These are phyloP conservation scores for Ziziphus jujuba DNA, from an alignment of 306 rosid species.

Conservation along the genomic window DNA sequence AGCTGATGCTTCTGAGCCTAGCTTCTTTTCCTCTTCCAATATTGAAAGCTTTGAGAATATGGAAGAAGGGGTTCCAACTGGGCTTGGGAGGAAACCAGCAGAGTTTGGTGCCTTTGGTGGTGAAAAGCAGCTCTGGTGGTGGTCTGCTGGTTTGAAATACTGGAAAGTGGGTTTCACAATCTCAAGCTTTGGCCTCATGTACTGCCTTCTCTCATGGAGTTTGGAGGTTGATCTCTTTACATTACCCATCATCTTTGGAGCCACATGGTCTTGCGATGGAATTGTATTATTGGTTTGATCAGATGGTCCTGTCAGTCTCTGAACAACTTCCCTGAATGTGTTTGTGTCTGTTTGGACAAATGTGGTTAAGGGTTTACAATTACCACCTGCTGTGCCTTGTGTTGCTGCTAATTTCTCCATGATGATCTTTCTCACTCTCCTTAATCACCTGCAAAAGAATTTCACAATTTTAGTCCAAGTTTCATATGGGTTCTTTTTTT, in stretches of 20 bases:
- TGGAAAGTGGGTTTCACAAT: constrained; percentile 58
- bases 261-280: constrained; percentile 22
- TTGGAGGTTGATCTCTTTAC: constrained; percentile 29
- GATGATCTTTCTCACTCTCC: constrained; percentile 5
- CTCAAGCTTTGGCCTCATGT: constrained; percentile 75
- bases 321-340: constrained; percentile 76
- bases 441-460: not conserved
- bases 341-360: constrained; percentile 70
- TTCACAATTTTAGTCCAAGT: constrained; percentile 1
- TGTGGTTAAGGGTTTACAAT: constrained; percentile 63
- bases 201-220: constrained; percentile 80
- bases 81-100: constrained; percentile 39
- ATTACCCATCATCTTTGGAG: constrained; percentile 18
- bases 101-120: constrained; percentile 42
- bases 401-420: constrained; percentile 47
- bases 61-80: constrained; percentile 58
- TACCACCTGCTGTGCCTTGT: constrained; percentile 33
- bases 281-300: constrained; percentile 22
- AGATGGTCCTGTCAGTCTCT: constrained; percentile 69
- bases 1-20: constrained; percentile 6
- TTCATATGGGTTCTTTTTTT: constrained; percentile 23
- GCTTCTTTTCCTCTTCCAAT: constrained; percentile 39
- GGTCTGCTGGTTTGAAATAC: constrained; percentile 11
- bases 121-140: constrained; percentile 8
- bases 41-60: constrained; percentile 55